Percentiles rank a stretch among this genome's conserved stretches.
Conservation (phyloP, 192 early-diverging fungal genomes). For the Gorgonomyces haynaldii region DNA sequence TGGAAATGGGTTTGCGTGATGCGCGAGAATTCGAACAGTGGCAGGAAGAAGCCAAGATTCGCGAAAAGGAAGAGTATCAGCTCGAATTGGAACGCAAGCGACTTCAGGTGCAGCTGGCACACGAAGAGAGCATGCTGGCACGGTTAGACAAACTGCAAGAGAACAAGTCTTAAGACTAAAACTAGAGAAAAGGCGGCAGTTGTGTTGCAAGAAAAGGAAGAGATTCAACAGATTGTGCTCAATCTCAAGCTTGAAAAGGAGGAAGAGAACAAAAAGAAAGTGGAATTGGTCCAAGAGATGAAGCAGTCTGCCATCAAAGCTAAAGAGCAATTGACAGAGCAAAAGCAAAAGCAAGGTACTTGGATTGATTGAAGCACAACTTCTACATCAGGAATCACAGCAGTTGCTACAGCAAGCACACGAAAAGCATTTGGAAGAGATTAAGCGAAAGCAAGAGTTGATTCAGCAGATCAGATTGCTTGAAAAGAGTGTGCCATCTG, state of each 20-base stretch:
- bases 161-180: slow-evolving; percentile 16
- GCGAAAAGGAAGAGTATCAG: slow-evolving; percentile 26
- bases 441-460: slow-evolving; percentile 26
- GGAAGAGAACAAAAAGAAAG: slow-evolving; percentile 27
- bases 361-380: not conserved
- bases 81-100: slow-evolving; percentile 29
- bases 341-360: slow-evolving; percentile 30
- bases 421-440: slow-evolving; percentile 26
- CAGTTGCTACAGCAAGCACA: slow-evolving; percentile 8
- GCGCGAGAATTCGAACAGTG: slow-evolving; percentile 24
- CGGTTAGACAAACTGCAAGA: slow-evolving; percentile 26
- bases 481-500: slow-evolving; percentile 28
- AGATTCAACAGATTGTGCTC: slow-evolving; percentile 15
- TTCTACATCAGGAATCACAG: slow-evolving; percentile 13
- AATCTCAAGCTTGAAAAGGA: slow-evolving; percentile 14
- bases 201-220: slow-evolving; percentile 24
- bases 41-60: slow-evolving; percentile 20
- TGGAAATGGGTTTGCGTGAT: slow-evolving; percentile 28
- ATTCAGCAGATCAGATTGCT: slow-evolving; percentile 44
- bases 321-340: slow-evolving; percentile 22
- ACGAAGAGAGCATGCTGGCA: slow-evolving; percentile 37
- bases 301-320: slow-evolving; percentile 32
- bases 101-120: slow-evolving; percentile 38
- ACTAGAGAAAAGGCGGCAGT: slow-evolving; percentile 21
- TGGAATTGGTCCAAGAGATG: slow-evolving; percentile 33